Base-by-base conservation (phyloP, 2,329 filamentous ascomycete species). In the Pseudocercospora eumusae region DNA sequence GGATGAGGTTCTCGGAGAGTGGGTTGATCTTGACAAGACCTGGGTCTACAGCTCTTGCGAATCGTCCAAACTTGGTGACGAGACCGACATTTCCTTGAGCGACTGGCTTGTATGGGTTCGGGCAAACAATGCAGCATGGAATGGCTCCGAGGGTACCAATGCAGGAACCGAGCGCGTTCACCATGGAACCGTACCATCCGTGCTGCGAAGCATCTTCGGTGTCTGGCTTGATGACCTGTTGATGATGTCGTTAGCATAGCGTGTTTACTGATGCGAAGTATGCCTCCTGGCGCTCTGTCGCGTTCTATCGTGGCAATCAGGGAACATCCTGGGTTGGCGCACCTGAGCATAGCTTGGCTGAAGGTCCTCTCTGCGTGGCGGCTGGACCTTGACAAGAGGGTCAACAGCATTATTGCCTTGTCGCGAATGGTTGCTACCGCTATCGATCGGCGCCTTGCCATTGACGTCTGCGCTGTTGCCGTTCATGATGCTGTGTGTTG, bases 1-100 rank as follows among this genome's bases (percentile, higher is more conserved):
- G 91, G 69, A 92, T 88, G 45, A 99, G 84, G 62, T 84, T 86
- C 82, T 99, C 95, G 72, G 90, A 93, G 59, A 98, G 86, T 2
- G 93, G 93, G 81, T 99, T 99, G 83, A 99, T 88, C 82, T 96
- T 96, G 78, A 98, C 92, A 31, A 99, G 88, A 75, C 95, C 95
- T 2, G 95, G 95, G 76, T 99, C 95, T 68, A 98, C 93, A 10
- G 95, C 92, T 77, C 93, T 90, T 78, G 96, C 91, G 80, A 99
- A 98, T 67, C 88, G 84, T 70, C 95, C 95, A 69, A 99, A 99
- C 78, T 93, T 96, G 74, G 93, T 96, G 75, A 99, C 89, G 49
- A 99, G 84, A 64, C 95, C 95, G 54, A 99, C 95, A 70, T 96
- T 93, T 71, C 95, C 95, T 80, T 98, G 95, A 60, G 85, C 81